Base-by-base conservation (phyloP, 2,329 filamentous ascomycete genomes). In the Diplodia scrobiculata region DNA sequence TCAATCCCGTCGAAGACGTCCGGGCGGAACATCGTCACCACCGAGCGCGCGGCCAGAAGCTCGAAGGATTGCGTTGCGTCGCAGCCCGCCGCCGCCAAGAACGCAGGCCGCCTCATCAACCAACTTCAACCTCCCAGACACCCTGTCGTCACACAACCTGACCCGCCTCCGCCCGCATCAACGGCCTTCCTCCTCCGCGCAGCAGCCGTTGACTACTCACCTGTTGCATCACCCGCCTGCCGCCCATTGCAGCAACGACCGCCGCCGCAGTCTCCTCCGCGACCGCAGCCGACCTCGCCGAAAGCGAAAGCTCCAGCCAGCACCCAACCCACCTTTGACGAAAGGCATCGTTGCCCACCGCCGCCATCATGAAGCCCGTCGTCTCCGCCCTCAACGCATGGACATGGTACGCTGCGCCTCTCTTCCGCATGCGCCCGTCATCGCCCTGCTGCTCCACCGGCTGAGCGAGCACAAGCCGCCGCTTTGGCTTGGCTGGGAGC, bases 341-440 rank as follows among this genome's bases (percentile, higher is more conserved):
- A 45, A n/a, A 27, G 19, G 50, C 48, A 34, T 52, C 62, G 45
- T 27, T 45, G n/a, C 19, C 51, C 51, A 34, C 51, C 38, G 34
- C 51, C 50, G 17, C 11, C 71, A 86, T 74, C 76, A 97, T 97
- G 93, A 97, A 97, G 89, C 93, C 94, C 72, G 84, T 98, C 76
- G 91, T 98, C 73, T 90, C 91, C 76, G 89, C 92, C 71, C 86
- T 93, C 82, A 93, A 96, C 82, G 94, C 93, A 75, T 97, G 93
- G 92, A 91, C 89, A 83, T 97, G 93, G 93, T 97, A 83, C 76
- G 87, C 52, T n/a, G 45, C 48, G 32, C 36, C 90, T 19, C 38
- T 11, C 9, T 1, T 17, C 58, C 17, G 27, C 25, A n/a, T 1
- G 7, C n/a, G 32, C 29, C 10, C 21, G 5, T n/a, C 19, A 14